These are phyloP conservation scores for Coemansia sp. DNA, from an alignment of 192 early-diverging fungal species.

Conservation along the genomic window DNA sequence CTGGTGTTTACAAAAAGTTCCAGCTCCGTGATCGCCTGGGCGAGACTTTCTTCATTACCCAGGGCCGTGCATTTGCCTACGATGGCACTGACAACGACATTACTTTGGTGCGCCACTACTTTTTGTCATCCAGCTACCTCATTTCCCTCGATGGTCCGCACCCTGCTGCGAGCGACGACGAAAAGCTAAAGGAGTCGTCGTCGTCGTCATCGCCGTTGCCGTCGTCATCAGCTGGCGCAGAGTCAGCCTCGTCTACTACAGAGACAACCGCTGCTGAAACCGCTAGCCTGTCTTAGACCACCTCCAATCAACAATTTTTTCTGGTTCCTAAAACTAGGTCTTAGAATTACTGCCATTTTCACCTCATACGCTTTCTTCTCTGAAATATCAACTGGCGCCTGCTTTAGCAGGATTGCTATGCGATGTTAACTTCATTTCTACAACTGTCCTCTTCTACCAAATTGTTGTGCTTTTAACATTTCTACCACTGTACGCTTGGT, in stretches of 20 bases:
- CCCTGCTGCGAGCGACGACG: background rate
- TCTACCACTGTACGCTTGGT: background rate
- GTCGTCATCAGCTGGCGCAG: background rate
- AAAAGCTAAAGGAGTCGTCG: background rate
- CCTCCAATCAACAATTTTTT: background rate
- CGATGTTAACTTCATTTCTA: background rate
- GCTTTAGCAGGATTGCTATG: background rate
- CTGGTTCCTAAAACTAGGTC: background rate
- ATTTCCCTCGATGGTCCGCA: constrained; percentile 25
- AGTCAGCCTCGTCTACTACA: constrained; percentile 4
- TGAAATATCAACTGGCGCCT: background rate
- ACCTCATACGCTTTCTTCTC: background rate
- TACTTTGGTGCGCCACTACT: constrained; percentile 27
- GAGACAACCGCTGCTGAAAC: constrained; percentile 1
- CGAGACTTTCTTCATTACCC: constrained; percentile 20
- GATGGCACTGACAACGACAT: constrained; percentile 15
- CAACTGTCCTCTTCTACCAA: background rate
- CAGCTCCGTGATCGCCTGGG: constrained; percentile 37
- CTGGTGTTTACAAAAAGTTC: constrained; percentile 44
- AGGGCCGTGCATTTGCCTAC: constrained; percentile 28
- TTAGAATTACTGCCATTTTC: constrained; percentile 2
- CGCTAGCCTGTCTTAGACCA: background rate
- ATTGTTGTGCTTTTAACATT: background rate
- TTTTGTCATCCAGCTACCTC: constrained; percentile 38
- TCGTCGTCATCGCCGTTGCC: background rate